Evolutionary conservation across 2,329 filamentous ascomycete species (phyloP), one percentile per base, ranked within the genome.

Genomic region (Pestalotiopsis sp.): DNA sequence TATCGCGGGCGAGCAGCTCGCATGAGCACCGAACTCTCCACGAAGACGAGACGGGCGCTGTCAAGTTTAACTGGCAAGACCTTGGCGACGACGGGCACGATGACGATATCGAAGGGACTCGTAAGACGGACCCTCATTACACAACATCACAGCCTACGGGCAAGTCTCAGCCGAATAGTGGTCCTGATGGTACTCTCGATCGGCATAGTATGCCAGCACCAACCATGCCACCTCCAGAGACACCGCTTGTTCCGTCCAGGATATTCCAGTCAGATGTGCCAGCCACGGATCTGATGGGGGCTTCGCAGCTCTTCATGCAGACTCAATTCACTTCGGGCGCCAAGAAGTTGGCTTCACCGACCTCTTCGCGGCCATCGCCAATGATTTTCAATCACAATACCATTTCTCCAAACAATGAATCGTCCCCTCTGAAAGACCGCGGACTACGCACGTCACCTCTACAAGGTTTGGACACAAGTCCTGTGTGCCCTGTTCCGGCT

Each of bases 341-440:
- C 17, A 87, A 84, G 72, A 80, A 79, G 27, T 76, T 80, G 60
- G 89, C 86, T 13, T 68, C 67, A 68, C 87, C 87, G 23, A 89
- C 87, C 0, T 89, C 86, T 1, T 89, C 87, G 1, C 81, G 87
- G 12, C 87, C 87, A 0, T 90, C 87, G 1, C 87, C 87, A 0
- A 79, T 83, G 57, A 72, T 84, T 3, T 82, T 86, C 12, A 73
- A 73, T 14, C 76, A 80, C 27, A 81, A 85, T 64, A 78, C 80
- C 1, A 83, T 85, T 3, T 87, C 86, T 2, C 81, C 85, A 0
- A 84, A 84, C 58, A 76, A 78, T 2, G 74, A 81, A 57, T 82
- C 80, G 0, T 89, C 87, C 1, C 86, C 87, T 0, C 74, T 87
- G 1, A 87, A 87, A 73, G 80, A 84, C 45, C 82, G 84, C 31